Base-by-base conservation (phyloP, 2,329 filamentous ascomycete genomes). In the Westerdykella sp. region DNA sequence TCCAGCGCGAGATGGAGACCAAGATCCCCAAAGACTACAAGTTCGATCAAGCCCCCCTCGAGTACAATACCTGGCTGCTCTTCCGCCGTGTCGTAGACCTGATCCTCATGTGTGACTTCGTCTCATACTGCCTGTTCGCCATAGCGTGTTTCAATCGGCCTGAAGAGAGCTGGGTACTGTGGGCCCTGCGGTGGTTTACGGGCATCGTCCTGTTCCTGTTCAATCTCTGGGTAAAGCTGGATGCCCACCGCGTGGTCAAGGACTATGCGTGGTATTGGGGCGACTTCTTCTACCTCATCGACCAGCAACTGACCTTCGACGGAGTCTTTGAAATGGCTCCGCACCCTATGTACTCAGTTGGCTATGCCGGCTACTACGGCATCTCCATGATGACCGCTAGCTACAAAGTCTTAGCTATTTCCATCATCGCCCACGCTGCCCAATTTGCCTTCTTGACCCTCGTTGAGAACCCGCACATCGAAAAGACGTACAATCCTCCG, bases 221-320 rank as follows among this genome's bases (percentile, higher is more conserved):
- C 78, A 98, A 97, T 67, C 77, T 97, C 16, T 97, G 93, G 90
- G 93, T 98, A 51, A 98, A 98, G 71, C 77, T 98, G 49, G 93
- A 98, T 69, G 93, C 93, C 15, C 93, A 98, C 68, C 80, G 93
- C 48, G 93, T 98, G 39, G 93, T 98, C 63, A 97, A 97, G 69
- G 93, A 98, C 69, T 98, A 90, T 71, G 93, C 93, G 22, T 98
- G 93, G 93, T 98, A 97, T 70, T 98, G 93, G 93, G 93, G 93
- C 48, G 93, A 98, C 69, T 97, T 97, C 71, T 98, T 97, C 76
- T 98, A 89, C 70, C 83, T 98, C 61, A 87, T 98, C 66, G 93
- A 98, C 69, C 90, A 97, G 71, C 88, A 95, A 63, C 76, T 98
- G 65, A 97, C 90, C 39, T 98, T 98, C 67, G 93, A 98, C 63